Evolutionary conservation across 2,329 filamentous ascomycete species (phyloP).

Genomic region (Zymoseptoria pseudotritici): DNA sequence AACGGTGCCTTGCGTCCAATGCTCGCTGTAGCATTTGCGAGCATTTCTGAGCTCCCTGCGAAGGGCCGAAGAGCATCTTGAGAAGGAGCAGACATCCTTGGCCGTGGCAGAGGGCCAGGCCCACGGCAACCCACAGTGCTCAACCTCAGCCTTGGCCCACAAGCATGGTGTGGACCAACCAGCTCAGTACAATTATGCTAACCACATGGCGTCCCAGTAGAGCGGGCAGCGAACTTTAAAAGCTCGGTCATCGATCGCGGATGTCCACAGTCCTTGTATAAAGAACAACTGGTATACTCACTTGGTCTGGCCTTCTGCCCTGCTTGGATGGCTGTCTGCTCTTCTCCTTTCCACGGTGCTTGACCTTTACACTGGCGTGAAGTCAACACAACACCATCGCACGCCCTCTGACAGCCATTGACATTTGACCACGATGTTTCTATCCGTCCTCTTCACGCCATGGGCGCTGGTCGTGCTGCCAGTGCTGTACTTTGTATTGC

Average conservation of each 20-base stretch:
- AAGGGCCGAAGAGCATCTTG: background rate
- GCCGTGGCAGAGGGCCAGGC: no score
- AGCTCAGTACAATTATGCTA: background rate
- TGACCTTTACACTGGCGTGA: background rate
- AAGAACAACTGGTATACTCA: background rate
- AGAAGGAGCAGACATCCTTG: background rate
- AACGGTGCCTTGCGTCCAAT: background rate
- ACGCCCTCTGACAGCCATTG: background rate
- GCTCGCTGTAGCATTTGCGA: background rate
- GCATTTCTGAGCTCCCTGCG: background rate
- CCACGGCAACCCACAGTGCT: background rate
- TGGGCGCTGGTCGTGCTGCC: constrained; percentile 44
- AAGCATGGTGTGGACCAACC: background rate
- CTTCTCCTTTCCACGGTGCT: background rate
- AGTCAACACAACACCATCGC: background rate
- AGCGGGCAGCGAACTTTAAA: background rate
- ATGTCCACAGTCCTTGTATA: background rate
- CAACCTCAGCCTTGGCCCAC: background rate
- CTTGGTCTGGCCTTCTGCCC: background rate
- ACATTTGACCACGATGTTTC: constrained; percentile 25
- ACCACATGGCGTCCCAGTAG: background rate
- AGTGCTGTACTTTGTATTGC: constrained; percentile 50
- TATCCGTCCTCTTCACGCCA: constrained; percentile 37
- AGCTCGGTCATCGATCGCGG: background rate
- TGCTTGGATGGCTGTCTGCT: background rate